phyloP scores from a whole-genome alignment of 2,329 filamentous ascomycete genomes.

The Sporothrix globosa region DNA sequence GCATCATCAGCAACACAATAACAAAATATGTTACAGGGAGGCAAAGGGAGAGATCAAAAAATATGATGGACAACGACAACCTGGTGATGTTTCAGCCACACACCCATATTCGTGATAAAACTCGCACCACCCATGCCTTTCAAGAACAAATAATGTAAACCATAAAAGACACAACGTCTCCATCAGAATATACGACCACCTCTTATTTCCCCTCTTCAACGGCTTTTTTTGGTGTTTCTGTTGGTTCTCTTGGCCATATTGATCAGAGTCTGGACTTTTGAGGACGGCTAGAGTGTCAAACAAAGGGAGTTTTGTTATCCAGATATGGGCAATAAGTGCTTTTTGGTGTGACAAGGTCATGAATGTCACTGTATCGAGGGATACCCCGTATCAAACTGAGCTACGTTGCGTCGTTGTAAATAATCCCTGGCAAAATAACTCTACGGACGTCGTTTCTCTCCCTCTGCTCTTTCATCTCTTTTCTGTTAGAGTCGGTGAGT shows the following conservation, averaged over 20 bases:
- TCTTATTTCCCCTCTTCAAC: background rate
- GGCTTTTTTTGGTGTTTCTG: background rate
- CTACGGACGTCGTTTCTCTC: no score
- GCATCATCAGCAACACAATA: background rate
- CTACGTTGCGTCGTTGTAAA: background rate
- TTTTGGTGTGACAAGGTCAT: background rate
- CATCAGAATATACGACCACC: background rate
- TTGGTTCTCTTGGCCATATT: background rate
- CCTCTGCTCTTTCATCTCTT: no score
- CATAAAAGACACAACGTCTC: background rate
- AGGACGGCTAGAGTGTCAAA: background rate
- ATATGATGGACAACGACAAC: no score
- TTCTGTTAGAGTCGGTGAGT: no score
- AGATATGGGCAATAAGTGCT: background rate
- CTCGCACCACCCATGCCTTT: background rate
- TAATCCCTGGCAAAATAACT: no score
- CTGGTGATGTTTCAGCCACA: background rate
- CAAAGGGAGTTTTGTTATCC: background rate
- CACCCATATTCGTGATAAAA: background rate
- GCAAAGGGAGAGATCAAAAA: background rate
- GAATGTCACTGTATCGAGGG: background rate
- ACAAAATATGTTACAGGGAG: background rate
- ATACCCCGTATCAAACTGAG: background rate
- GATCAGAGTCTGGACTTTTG: background rate
- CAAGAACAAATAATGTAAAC: no score